Base-by-base conservation (phyloP, 352 stramenopile genomes). In the Pythium sp. region DNA sequence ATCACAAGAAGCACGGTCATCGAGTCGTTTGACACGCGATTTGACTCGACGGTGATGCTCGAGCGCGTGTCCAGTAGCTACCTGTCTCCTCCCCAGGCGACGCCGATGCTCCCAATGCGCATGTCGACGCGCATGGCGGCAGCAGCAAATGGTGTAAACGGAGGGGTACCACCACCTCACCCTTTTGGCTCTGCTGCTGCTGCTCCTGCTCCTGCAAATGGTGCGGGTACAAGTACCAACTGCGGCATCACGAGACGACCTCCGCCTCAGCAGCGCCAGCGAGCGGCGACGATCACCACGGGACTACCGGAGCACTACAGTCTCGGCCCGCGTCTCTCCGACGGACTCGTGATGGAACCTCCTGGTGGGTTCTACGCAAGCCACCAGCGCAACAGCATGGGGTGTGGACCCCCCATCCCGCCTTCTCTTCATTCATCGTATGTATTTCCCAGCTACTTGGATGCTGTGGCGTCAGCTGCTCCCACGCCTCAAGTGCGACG, bases 1-100 rank as follows among this genome's bases (percentile, higher is more conserved):
- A 66, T 69, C 9, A 89, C 77, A 7, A 36, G 77, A 4, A 91
- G 79, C 38, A 86, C 82, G 0, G 74, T 89, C 62, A 32, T 90
- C 7, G 81, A 83, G 26, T 89, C 81, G 15, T 70, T 89, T 22
- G 81, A 90, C 22, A 65, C 73, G 14, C 47, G 65, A 38, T 62
- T 56, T 36, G 64, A 75, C 34, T 68, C 73, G 8, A 58, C 64
- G 3, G 64, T 68, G 11, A 71, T 79, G 46, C 68, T 69, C 56
- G 74, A 67, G 67, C 71, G 36, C 36, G 36, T 63, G 15, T 61
- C 60, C 12, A 75, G 59, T 22, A 72, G 65, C 55, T 68, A 64
- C 18, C 43, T 71, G 22, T 67, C 59, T 30, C 66, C 66, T 6
- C 51, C 65, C 3, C 65, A 65, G 34, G 18, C 34, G 15, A 62